Base-by-base conservation (phyloP, 129 eudicot species). In the Centella asiatica region DNA sequence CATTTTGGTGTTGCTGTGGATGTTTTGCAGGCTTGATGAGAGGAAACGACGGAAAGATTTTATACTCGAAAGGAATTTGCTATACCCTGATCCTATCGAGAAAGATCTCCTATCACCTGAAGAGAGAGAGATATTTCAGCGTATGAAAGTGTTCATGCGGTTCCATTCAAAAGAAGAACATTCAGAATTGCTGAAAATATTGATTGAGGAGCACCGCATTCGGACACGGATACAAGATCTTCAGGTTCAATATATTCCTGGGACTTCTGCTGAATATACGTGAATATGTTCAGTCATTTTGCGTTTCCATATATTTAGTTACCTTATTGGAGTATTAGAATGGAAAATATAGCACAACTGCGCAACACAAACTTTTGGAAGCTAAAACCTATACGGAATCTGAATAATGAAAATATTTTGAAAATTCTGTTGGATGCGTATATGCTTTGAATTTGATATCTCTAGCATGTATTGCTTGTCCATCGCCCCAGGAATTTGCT, bases 1-100 rank as follows among this genome's bases (percentile, higher is more conserved):
- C 46, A 24, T 36, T 29, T 19, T 24, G 29, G 50, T 61, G 64
- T 57, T 63, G 65, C 65, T 32, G 69, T 70, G 60, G 54, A 33
- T 28, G 32, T 69, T 48, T 79, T 33, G 49, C 88, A 92, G 98
- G 81, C 88, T 92, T 34, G 98, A 92, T 67, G 98, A 92, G 78
- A 92, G 98, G 76, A 87, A 92, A 74, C 79, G 88, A 23, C 80
- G 98, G 79, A 92, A 92, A 60, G 84, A 92, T 59, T 92, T 92
- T 59, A 78, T 92, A 52, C 74, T 87, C 50, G 96, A 92, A 34
- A 81, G 98, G 68, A 82, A 84, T 72, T 72, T 92, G 70, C 86
- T 92, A 13, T 78, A 78, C 65, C 82, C 90, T 39, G 86, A 84
- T 56, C 88, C 95, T 57, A 81, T 86, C 58, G 89, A 81, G 72